Base-by-base conservation (phyloP, 441 rosid species). In the Dalechampia spathulata region DNA sequence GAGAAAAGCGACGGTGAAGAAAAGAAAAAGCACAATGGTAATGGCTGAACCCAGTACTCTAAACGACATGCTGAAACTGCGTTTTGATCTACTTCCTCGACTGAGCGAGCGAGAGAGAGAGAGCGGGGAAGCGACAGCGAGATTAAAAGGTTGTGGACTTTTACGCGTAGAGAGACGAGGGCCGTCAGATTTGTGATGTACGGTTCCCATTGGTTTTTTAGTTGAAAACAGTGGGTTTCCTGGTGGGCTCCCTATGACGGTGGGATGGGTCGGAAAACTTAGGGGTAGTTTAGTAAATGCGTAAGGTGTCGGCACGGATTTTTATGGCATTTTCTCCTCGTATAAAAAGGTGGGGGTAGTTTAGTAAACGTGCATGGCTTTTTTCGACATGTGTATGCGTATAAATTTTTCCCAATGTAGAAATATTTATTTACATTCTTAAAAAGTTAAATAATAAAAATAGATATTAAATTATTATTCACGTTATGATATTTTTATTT, bases 1-100 rank as follows among this genome's bases (percentile, higher is more conserved):
- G 61, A 83, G 62, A n/a, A 81, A 66, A 0, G 88, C 81, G 60
- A 75, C 60, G 40, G 77, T 49, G 74, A 88, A 61, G 76, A 81
- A 67, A 72, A 89, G 60, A 64, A 75, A 48, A 39, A 79, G 61
- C 7, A 79, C 75, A 0, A 72, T 20, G 10, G 88, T 40, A 58
- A 67, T 56, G 43, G 73, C 66, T 43, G 79, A 75, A 45, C 78
- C 77, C 10, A 83, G 60, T 49, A 74, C 56, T 65, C 74, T 72
- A 72, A 78, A 52, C 45, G 68, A 60, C 49, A 61, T 26, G 42
- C 67, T 58, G 63, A 63, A 61, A 53, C 71, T 48, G 14, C 51
- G 39, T 36, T 5, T 36, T 36, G 39, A 5, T 36, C 11, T 6
- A 2, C 7, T 11, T 2, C 12, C 2, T 13, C 39, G 5, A 5